Base-by-base conservation (phyloP, 768 basidiomycete species). In the Boletus sensibilis region DNA sequence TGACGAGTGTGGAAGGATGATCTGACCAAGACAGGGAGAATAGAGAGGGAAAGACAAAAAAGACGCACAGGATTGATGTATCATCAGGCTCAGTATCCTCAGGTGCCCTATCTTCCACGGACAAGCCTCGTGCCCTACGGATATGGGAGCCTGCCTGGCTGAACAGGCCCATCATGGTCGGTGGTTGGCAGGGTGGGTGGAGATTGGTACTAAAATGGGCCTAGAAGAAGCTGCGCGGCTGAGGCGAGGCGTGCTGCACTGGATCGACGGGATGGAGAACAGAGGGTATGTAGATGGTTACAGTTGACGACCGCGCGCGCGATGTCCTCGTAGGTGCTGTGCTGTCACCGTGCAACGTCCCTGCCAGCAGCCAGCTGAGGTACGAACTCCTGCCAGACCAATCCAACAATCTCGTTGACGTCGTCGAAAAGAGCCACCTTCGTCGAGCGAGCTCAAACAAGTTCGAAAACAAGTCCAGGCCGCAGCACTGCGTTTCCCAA, bases 81-180 rank as follows among this genome's bases (percentile, higher is more conserved):
- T 95, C 92, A 75, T 96, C 90, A 58, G 89, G 87, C 66, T 92
- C 86, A 39, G 88, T 88, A 69, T 92, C 91, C 60, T 90, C 88
- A 48, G 88, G 89, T 52, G 83, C 77, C 69, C 82, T 86, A 68
- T 87, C 87, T 48, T 85, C 82, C 69, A 84, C 80, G 70, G 81
- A 77, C 58, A 80, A 70, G 62, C 80, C 84, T 74, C 87, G 87
- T 79, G 86, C 85, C 77, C 83, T 82, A 55, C 78, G 83, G 62
- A 86, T 78, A 69, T 80, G 80, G 62, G 80, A 80, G 53, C 83
- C 80, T 42, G 87, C 84, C 75, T 83, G 82, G 72, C 78, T 85
- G 77, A 91, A 88, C 60, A 91, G 77, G 69, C 86, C 86, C 86
- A 90, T 85, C 90, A 92, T 92, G 70, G 69, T 64, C 61, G 66